phyloP scores from a whole-genome alignment of 371 early-diverging fungal genomes.

The Blakeslea trispora region DNA sequence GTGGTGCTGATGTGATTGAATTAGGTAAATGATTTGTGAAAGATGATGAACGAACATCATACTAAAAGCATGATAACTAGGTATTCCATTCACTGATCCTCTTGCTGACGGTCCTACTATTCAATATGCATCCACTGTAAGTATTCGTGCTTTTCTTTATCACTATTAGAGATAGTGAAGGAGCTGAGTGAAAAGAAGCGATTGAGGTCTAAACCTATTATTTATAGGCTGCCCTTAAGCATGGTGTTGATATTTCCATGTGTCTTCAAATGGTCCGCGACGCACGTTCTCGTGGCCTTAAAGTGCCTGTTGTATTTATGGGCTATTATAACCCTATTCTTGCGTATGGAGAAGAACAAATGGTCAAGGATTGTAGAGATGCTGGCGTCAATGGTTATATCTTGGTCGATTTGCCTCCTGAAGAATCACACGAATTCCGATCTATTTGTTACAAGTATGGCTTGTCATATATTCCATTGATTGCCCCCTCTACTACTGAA shows the following conservation, averaged over 20 bases:
- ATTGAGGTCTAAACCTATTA: slow-evolving; percentile 11
- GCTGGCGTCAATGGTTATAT: slow-evolving; percentile 96
- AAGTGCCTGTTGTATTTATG: slow-evolving; percentile 93
- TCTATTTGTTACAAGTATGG: slow-evolving; percentile 70
- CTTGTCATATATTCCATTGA: slow-evolving; percentile 90
- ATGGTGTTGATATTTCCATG: slow-evolving; percentile 75
- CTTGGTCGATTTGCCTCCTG: slow-evolving; percentile 96
- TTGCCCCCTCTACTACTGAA: slow-evolving; percentile 92
- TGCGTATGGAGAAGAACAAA: slow-evolving; percentile 85
- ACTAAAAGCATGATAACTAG: slow-evolving; percentile 28
- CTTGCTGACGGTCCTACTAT: slow-evolving; percentile 97
- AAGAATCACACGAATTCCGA: slow-evolving; percentile 89
- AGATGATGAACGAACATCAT: not conserved
- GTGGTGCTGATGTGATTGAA: slow-evolving; percentile 97
- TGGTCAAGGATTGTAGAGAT: slow-evolving; percentile 80
- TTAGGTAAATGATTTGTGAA: slow-evolving; percentile 64
- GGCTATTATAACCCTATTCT: slow-evolving; percentile 97
- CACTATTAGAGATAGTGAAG: not conserved
- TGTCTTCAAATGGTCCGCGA: slow-evolving; percentile 81
- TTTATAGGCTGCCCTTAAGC: slow-evolving; percentile 70
- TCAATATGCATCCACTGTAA: slow-evolving; percentile 86
- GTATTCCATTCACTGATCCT: slow-evolving; percentile 97
- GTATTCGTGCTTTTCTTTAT: slow-evolving; percentile 19
- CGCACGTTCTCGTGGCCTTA: slow-evolving; percentile 85
- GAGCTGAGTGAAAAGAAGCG: not conserved